Evolutionary conservation across 805 yeast species (phyloP).

Genomic region (Candida sonorensis): DNA sequence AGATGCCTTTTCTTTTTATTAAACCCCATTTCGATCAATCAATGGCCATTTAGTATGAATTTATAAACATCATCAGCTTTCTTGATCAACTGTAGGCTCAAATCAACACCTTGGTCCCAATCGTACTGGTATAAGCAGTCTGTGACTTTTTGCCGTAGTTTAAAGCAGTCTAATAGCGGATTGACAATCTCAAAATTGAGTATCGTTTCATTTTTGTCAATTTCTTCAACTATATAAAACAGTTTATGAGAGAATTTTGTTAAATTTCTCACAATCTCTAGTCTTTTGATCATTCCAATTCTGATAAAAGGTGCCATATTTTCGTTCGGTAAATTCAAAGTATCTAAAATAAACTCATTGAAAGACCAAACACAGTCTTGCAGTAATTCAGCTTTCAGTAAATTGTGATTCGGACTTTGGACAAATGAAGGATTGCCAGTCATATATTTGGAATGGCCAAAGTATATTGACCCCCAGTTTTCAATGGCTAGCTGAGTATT

Average conservation of each 20-base stretch:
- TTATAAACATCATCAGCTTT: constrained; percentile 1
- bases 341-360: constrained; percentile 14
- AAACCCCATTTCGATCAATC: too few species aligned
- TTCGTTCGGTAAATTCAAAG: constrained; percentile 13
- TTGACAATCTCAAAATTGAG: constrained; percentile 7
- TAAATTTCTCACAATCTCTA: constrained; percentile 17
- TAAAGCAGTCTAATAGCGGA: constrained; percentile 9
- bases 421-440: neutral
- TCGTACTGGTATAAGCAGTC: constrained; percentile 2
- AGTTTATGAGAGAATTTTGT: constrained; percentile 13
- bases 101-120: constrained; percentile 6
- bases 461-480: constrained; percentile 23
- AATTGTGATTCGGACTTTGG: neutral
- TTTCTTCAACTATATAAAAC: constrained; percentile 4
- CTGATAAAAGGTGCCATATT: constrained; percentile 19
- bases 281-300: constrained; percentile 16
- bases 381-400: too few species aligned
- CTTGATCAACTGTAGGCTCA: constrained; percentile 5
- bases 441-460: constrained; percentile 13
- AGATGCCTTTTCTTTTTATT: too few species aligned
- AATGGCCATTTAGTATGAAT: too few species aligned
- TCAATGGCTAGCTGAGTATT: constrained; percentile 15
- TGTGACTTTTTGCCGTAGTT: constrained; percentile 11
- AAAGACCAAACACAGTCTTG: constrained; percentile 22
- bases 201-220: neutral